Percentiles rank a stretch among this genome's conserved stretches.
Evolutionary conservation across 2,329 filamentous ascomycete species (phyloP).

Genomic region (Keithomyces neogunnii): DNA sequence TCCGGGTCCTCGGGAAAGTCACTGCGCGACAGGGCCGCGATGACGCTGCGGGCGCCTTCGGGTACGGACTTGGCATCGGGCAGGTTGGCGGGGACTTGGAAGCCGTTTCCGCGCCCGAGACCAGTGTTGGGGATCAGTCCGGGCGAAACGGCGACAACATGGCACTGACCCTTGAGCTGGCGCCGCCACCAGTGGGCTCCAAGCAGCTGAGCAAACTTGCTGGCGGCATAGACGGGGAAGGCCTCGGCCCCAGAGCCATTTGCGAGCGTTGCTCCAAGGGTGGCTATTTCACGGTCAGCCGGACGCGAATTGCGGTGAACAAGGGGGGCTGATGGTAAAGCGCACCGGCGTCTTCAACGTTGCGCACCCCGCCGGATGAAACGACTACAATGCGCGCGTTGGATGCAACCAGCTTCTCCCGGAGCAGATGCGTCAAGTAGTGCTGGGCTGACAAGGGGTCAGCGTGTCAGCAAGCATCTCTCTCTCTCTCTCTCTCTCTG

Average conservation of each 20-base stretch:
- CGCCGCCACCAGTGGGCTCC: slow-evolving; percentile 49
- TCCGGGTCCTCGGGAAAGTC: slow-evolving; percentile 43
- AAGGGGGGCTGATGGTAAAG: neutral
- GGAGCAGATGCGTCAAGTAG: slow-evolving; percentile 41
- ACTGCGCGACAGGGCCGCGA: slow-evolving; percentile 32
- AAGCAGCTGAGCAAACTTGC: slow-evolving; percentile 43
- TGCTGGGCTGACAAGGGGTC: slow-evolving; percentile 35
- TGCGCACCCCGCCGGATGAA: slow-evolving; percentile 39
- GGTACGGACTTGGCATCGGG: slow-evolving; percentile 39
- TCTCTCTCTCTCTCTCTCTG: too few relatives aligned
- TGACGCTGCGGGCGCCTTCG: slow-evolving; percentile 37
- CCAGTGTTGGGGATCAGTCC: slow-evolving; percentile 42
- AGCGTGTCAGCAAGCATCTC: neutral
- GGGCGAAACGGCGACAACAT: slow-evolving; percentile 44
- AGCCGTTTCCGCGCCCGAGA: slow-evolving; percentile 23
- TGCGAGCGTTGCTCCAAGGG: slow-evolving; percentile 29
- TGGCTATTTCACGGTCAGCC: slow-evolving; percentile 16
- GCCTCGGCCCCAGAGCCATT: slow-evolving; percentile 25
- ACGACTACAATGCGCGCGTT: slow-evolving; percentile 40
- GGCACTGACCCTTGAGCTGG: slow-evolving; percentile 32
- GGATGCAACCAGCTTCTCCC: slow-evolving; percentile 37
- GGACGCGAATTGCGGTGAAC: neutral
- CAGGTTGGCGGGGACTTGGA: slow-evolving; percentile 21
- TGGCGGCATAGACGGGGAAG: slow-evolving; percentile 27
- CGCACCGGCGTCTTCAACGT: slow-evolving; percentile 29